Evolutionary conservation across 768 basidiomycete genomes (phyloP).

Genomic region (Lepiota subincarnata): DNA sequence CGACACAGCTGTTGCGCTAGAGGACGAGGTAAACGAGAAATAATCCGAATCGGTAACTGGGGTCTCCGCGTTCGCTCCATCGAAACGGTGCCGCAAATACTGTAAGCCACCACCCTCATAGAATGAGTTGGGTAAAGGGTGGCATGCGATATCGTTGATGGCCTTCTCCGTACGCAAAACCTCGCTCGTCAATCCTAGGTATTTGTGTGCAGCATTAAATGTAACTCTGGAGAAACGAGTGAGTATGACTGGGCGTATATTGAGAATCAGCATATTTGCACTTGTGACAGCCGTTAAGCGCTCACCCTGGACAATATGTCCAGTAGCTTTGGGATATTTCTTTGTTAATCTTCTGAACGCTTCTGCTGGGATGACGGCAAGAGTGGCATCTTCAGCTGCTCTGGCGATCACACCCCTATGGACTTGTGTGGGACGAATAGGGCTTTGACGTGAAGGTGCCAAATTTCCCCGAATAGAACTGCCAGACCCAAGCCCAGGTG

Average conservation of each 20-base stretch:
- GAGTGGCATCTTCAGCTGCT: slow-evolving; percentile 88
- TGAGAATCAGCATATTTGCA: slow-evolving; percentile 11
- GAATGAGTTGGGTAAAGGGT: slow-evolving; percentile 87
- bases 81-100: slow-evolving; percentile 87
- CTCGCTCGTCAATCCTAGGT: slow-evolving; percentile 91
- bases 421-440: slow-evolving; percentile 28
- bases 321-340: slow-evolving; percentile 95
- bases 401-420: slow-evolving; percentile 83
- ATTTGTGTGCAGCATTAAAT: slow-evolving; percentile 95
- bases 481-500: slow-evolving; percentile 5
- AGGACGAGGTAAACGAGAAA: slow-evolving; percentile 35
- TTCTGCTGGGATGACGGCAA: slow-evolving; percentile 98
- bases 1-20: slow-evolving; percentile 19
- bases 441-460: slow-evolving; percentile 13
- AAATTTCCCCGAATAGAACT: slow-evolving; percentile 19
- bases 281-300: not conserved
- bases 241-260: slow-evolving; percentile 63
- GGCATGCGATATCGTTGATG: slow-evolving; percentile 95
- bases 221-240: slow-evolving; percentile 97
- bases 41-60: slow-evolving; percentile 57
- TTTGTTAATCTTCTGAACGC: slow-evolving; percentile 92
- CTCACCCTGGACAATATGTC: slow-evolving; percentile 90
- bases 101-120: slow-evolving; percentile 91
- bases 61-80: slow-evolving; percentile 43
- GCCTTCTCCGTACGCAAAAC: slow-evolving; percentile 95